phyloP scores from a whole-genome alignment of 805 yeast species.

The Candida coquimbonensis region DNA sequence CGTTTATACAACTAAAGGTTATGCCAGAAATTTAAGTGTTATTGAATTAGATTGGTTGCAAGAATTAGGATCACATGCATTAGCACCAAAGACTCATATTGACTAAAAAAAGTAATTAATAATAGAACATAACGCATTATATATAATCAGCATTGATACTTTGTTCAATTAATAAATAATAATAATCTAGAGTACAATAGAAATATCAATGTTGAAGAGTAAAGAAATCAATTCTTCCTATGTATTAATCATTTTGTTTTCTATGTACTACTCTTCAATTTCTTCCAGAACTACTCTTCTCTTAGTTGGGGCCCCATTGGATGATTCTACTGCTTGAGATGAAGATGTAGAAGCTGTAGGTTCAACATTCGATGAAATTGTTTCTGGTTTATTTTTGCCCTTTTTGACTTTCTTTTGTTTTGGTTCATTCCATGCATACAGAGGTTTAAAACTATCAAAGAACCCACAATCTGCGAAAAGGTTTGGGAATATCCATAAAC shows the following conservation, averaged over 20 bases:
- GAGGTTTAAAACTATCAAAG: constrained; percentile 82
- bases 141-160: neutral
- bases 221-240: neutral
- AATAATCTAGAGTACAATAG: too few species aligned
- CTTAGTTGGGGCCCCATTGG: constrained; percentile 3
- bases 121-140: neutral
- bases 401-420: constrained; percentile 19
- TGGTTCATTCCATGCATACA: constrained; percentile 46
- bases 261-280: constrained; percentile 16
- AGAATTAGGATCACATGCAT: constrained; percentile 37
- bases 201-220: too few species aligned
- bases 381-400: constrained; percentile 3
- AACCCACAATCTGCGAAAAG: constrained; percentile 94
- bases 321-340: constrained; percentile 2
- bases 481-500: constrained; percentile 96
- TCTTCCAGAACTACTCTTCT: constrained; percentile 27
- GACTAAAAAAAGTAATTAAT: neutral
- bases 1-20: constrained; percentile 88
- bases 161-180: neutral
- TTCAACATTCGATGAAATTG: neutral
- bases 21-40: constrained; percentile 82
- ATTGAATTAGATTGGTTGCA: constrained; percentile 82
- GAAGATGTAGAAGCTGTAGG: neutral
- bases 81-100: constrained; percentile 8
- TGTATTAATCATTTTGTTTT: neutral